Percentiles rank a stretch among this genome's conserved stretches.
Conservation (phyloP, 2,329 filamentous ascomycete species). For the Scorias spongiosa region DNA sequence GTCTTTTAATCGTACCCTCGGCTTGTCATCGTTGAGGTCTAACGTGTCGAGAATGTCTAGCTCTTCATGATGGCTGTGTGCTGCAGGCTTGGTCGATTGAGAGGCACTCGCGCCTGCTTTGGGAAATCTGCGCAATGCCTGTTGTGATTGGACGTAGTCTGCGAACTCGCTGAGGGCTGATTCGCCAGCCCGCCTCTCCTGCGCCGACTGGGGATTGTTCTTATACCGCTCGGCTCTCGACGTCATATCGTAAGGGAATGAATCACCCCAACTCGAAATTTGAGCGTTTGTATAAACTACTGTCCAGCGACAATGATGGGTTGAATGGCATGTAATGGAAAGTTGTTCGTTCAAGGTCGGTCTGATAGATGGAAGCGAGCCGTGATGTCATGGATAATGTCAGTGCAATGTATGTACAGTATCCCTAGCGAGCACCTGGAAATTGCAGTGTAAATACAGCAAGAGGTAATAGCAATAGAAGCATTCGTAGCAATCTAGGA, state of each 20-base stretch:
- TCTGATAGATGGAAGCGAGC: too few relatives aligned
- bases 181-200: conserved; percentile 78
- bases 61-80: conserved; percentile 62
- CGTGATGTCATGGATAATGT: too few relatives aligned
- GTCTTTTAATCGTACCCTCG: conserved; percentile 55
- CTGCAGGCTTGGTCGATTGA: conserved; percentile 25
- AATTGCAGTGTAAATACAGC: too few relatives aligned
- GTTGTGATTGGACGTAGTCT: conserved; percentile 93
- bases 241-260: conserved; percentile 10
- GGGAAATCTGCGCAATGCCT: conserved; percentile 46
- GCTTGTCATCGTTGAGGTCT: conserved; percentile 53
- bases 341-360: too few relatives aligned
- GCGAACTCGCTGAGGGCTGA: conserved; percentile 88
- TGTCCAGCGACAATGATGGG: too few relatives aligned
- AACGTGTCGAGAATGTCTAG: conserved; percentile 77
- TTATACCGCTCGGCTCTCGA: conserved; percentile 21
- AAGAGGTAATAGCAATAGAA: too few relatives aligned
- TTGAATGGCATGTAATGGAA: too few relatives aligned
- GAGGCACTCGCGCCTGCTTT: conserved; percentile 15
- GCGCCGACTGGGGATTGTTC: conserved; percentile 38
- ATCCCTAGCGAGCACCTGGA: too few relatives aligned
- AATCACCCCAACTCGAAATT: too few relatives aligned
- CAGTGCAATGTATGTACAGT: too few relatives aligned
- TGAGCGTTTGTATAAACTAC: too few relatives aligned
- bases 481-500: too few relatives aligned